These are phyloP conservation scores for Penicillium ucsense DNA, from an alignment of 495 filamentous ascomycete species.

Conservation along the genomic window DNA sequence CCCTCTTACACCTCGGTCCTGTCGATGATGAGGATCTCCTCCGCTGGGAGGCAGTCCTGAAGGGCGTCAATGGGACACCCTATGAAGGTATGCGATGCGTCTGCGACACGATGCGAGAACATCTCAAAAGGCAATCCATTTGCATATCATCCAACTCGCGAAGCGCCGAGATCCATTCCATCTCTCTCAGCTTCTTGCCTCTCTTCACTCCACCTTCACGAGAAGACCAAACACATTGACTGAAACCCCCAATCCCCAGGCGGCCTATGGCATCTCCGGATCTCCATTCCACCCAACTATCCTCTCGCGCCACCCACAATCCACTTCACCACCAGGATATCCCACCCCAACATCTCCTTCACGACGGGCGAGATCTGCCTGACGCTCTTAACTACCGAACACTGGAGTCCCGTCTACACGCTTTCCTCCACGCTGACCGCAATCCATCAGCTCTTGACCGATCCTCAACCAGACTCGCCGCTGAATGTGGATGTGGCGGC, in stretches of 20 bases:
- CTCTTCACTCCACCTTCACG: neutral
- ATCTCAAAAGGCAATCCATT: too few species aligned
- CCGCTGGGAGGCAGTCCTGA: slow-evolving; percentile 71
- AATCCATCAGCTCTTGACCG: slow-evolving; percentile 65
- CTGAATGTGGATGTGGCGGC: slow-evolving; percentile 83
- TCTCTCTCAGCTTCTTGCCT: too few species aligned
- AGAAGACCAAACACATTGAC: slow-evolving; percentile 1
- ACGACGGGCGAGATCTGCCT: slow-evolving; percentile 86
- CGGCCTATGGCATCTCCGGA: slow-evolving; percentile 75
- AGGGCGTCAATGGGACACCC: slow-evolving; percentile 52
- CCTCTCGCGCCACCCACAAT: slow-evolving; percentile 68
- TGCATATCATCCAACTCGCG: too few species aligned
- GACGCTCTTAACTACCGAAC: slow-evolving; percentile 65
- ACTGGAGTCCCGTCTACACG: slow-evolving; percentile 80
- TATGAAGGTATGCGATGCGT: slow-evolving; percentile 55
- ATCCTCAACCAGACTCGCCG: slow-evolving; percentile 72
- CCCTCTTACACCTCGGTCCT: slow-evolving; percentile 54
- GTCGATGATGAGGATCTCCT: slow-evolving; percentile 60
- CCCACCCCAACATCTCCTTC: slow-evolving; percentile 78
- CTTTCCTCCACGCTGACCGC: slow-evolving; percentile 66
- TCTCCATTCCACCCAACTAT: slow-evolving; percentile 69
- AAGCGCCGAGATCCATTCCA: too few species aligned
- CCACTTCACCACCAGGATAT: slow-evolving; percentile 67
- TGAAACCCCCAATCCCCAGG: slow-evolving; percentile 29
- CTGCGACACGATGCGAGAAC: too few species aligned